Percentiles rank a stretch among this genome's conserved stretches.
Conservation (phyloP, 163 green algal species). For the Prototheca wickerhamii region DNA sequence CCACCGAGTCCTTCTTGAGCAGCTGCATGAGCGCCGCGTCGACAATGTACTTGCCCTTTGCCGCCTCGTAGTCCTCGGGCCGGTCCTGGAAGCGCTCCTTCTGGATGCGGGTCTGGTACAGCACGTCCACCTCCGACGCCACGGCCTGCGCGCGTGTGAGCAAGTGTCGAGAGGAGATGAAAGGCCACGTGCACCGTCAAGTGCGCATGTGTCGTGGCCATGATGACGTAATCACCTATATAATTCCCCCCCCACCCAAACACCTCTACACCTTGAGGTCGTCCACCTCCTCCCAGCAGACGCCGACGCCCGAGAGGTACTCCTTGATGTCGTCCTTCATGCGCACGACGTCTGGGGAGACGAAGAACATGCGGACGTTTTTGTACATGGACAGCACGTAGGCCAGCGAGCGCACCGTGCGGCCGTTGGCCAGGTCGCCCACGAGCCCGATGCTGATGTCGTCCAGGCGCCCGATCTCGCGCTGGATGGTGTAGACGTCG, state of each 20-base stretch:
- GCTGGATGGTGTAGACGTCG: slow-evolving; percentile 96
- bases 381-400: slow-evolving; percentile 77
- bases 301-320: slow-evolving; percentile 56
- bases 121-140: slow-evolving; percentile 61
- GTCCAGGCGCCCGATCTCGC: slow-evolving; percentile 83
- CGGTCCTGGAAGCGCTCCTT: slow-evolving; percentile 90
- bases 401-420: slow-evolving; percentile 78
- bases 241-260: background rate
- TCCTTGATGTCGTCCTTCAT: slow-evolving; percentile 95
- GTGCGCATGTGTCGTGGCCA: background rate
- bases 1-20: slow-evolving; percentile 66
- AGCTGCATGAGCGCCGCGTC: slow-evolving; percentile 73
- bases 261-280: slow-evolving; percentile 23
- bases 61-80: slow-evolving; percentile 66
- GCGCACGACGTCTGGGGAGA: slow-evolving; percentile 78
- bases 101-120: slow-evolving; percentile 97
- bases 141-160: slow-evolving; percentile 18
- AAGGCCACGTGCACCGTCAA: too few species aligned
- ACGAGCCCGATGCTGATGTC: slow-evolving; percentile 85
- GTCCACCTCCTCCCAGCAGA: slow-evolving; percentile 86
- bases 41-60: slow-evolving; percentile 91
- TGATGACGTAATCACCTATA: background rate
- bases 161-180: background rate
- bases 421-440: slow-evolving; percentile 87
- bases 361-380: slow-evolving; percentile 84